Conservation (phyloP, 768 basidiomycete genomes). For the Boletales sp. region DNA sequence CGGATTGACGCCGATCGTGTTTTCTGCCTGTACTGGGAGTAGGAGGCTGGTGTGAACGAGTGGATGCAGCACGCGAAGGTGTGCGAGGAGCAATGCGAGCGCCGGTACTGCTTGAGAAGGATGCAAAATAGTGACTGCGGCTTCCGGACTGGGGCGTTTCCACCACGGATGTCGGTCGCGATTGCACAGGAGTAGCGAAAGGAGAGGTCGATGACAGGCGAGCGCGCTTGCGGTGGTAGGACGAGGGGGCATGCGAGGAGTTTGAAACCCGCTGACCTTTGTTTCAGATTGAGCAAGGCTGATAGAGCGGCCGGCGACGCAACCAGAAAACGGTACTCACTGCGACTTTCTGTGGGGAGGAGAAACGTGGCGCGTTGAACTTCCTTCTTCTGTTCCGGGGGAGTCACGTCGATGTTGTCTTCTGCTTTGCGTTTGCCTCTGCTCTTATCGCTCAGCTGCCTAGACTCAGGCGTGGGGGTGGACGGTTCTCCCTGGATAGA, state of each 20-base stretch:
- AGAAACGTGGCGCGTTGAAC: conserved; percentile 58
- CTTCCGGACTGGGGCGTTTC: conserved; percentile 20
- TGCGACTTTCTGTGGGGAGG: conserved; percentile 49
- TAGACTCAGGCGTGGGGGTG: conserved; percentile 32
- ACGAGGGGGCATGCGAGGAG: conserved; percentile 63
- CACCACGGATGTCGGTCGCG: conserved; percentile 28
- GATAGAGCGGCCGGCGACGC: conserved; percentile 18
- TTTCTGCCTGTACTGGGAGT: conserved; percentile 27
- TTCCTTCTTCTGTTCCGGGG: conserved; percentile 57
- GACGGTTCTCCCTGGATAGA: conserved; percentile 24
- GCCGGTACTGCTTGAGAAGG: conserved; percentile 35
- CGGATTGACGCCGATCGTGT: conserved; percentile 43
- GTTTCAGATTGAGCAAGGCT: conserved; percentile 23
- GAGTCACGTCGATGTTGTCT: conserved; percentile 66
- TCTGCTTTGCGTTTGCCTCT: conserved; percentile 74
- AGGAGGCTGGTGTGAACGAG: conserved; percentile 29
- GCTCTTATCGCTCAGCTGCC: conserved; percentile 32
- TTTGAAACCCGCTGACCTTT: conserved; percentile 54
- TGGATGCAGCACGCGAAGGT: conserved; percentile 37
- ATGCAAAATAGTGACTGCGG: conserved; percentile 21
- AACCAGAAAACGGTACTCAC: conserved; percentile 39
- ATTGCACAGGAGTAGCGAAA: conserved; percentile 29
- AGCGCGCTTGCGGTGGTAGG: conserved; percentile 69
- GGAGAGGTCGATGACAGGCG: conserved; percentile 46
- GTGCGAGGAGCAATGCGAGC: conserved; percentile 28